Base-by-base conservation (phyloP, 371 early-diverging fungal genomes). In the Mucor racemosus region DNA sequence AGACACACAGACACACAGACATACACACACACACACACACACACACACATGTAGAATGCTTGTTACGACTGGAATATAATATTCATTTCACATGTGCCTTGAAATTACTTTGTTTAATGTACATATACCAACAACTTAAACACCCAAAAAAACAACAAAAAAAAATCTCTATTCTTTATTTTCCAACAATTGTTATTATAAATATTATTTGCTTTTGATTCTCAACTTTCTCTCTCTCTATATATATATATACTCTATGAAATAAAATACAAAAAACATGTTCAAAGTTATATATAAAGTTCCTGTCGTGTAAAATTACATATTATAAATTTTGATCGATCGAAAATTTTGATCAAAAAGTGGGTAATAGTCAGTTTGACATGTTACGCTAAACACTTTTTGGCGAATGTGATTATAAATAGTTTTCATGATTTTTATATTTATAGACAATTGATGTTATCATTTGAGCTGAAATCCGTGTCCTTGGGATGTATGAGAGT, bases 61-160 rank as follows among this genome's bases (percentile, higher is more conserved):
- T 55, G 55, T 55, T 55, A 55, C 35, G 55, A 33, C 33, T 55
- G 55, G 55, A 31, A 55, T 55, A 55, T 55, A 35, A 55, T 21
- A 55, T 3, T n/a, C 55, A 35, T 55, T 50, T 1, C 4, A 21
- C 21, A 7, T 26, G 50, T 26, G 19, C 21, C 8, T 26, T n/a
- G 17, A n/a, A n/a, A 7, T 44, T n/a, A 7, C 7, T 44, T 44
- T 44, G 44, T 44, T n/a, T 17, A 44, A 44, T 44, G 44, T 44
- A 44, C 44, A 44, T 44, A 44, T 44, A 44, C 17, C 26, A 26
- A 26, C 26, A 26, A 26, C 26, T 26, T 26, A 26, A 26, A 26
- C 26, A 26, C 26, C 26, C 26, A 26, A 26, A 26, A 38, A 38
- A 38, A 38, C 38, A 38, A 7, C 38, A 38, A 11, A 38, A 38